Evolutionary conservation across 2,329 filamentous ascomycete species (phyloP).

Genomic region (Penicillium palitans): DNA sequence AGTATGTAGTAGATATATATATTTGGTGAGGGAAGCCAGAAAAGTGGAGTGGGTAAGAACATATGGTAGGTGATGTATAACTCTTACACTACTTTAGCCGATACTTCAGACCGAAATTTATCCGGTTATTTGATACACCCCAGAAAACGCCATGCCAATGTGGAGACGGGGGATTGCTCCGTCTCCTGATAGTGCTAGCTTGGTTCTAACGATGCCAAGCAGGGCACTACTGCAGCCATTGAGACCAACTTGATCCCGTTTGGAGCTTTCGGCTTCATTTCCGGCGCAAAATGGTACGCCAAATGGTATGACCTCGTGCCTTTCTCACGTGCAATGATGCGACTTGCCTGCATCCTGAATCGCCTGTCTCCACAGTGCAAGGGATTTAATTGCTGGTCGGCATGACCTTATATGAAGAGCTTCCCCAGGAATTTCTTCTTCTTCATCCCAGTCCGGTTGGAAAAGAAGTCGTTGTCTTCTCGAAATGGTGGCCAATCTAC

Average conservation of each 20-base stretch:
- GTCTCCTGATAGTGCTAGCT: slow-evolving; percentile 22
- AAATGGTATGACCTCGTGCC: not conserved
- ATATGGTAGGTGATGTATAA: too few relatives aligned
- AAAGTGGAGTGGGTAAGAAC: too few relatives aligned
- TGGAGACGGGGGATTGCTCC: slow-evolving; percentile 15
- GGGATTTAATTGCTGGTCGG: not conserved
- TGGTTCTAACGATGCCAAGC: not conserved
- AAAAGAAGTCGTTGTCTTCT: not conserved
- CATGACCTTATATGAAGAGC: slow-evolving; percentile 1
- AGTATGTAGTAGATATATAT: too few relatives aligned
- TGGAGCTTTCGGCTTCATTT: slow-evolving; percentile 10
- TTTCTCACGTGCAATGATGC: not conserved
- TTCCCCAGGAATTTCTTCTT: not conserved
- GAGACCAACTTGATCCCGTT: not conserved
- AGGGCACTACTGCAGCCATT: slow-evolving; percentile 1
- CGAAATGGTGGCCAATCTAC: slow-evolving; percentile 19
- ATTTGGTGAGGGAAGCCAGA: too few relatives aligned
- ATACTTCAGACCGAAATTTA: too few relatives aligned
- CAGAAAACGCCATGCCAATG: not conserved
- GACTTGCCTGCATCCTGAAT: not conserved
- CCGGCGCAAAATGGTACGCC: not conserved
- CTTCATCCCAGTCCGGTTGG: not conserved
- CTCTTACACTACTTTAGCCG: too few relatives aligned
- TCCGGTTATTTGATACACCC: not conserved
- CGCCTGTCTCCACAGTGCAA: not conserved